Base-by-base conservation (phyloP, 2,329 filamentous ascomycete species). In the Talaromyces verruculosus region DNA sequence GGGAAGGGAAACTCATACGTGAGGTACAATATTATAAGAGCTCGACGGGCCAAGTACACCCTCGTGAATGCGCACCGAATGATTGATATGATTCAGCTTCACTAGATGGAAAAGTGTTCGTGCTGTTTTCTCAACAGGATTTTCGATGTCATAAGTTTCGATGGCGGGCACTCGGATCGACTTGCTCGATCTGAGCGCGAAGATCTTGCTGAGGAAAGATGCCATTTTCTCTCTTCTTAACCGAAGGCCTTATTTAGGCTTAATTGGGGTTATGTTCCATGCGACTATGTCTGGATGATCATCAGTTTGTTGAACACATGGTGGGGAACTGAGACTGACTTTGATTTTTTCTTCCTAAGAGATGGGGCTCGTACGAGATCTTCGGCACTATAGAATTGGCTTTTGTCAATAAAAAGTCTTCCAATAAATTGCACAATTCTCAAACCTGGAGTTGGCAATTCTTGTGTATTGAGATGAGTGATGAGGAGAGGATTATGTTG, bases 1-100 rank as follows among this genome's bases (percentile, higher is more conserved):
- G 5, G 10, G 43, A 65, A n/a, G 15, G 55, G 6, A 7, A 19
- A 17, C 37, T 73, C 83, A 67, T 78, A 88, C 85, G 79, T 97
- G 93, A 45, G 92, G 85, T 71, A 89, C 83, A 79, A 96, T 91
- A 74, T 98, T 98, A 80, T 95, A 88, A 72, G 89, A 95, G 68
- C 85, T 82, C 4, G 90, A 81, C 63, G 22, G 30, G 8, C 33
- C 39, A n/a, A 28, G 2, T 33, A 6, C 6, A 5, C 6, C 25
- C 13, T 90, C 77, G 75, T 93, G 88, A 77, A 91, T 95, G 64
- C 97, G 80, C 70, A 98, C 89, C 37, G 92, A 88, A 78, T 96
- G 87, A 75, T 95, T 97, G 70, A 89, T 89, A 80, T 99, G 95
- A 76, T 98, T 98, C 62, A 93, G 89, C 77, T 91, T 92, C 67